phyloP scores from a whole-genome alignment of 1,284 basidiomycete species.

The Inonotus obliquus region DNA sequence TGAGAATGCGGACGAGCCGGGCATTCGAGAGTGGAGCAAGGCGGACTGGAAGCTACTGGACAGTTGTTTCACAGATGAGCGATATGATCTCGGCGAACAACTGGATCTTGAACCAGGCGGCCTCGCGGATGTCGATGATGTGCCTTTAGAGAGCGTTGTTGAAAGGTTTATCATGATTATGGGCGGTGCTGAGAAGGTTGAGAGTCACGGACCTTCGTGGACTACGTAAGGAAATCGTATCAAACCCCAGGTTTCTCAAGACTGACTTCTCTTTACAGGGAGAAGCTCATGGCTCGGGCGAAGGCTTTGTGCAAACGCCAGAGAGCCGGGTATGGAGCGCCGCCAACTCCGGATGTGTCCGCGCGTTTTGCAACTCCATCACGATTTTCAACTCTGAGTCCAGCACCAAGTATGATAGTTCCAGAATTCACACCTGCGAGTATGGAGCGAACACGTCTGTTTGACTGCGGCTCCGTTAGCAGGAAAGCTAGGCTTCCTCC shows the following conservation, averaged over 20 bases:
- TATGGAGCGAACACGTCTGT: constrained; percentile 24
- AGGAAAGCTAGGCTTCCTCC: constrained; percentile 8
- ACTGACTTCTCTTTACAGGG: constrained; percentile 33
- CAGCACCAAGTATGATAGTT: constrained; percentile 27
- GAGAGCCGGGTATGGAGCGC: constrained; percentile 48
- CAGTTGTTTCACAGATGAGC: constrained; percentile 69
- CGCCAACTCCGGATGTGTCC: constrained; percentile 39
- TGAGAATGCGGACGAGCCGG: constrained; percentile 10
- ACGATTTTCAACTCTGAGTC: constrained; percentile 16
- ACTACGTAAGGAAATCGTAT: constrained; percentile 37
- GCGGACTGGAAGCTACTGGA: constrained; percentile 72
- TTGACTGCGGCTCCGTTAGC: constrained; percentile 22
- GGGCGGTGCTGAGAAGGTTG: constrained; percentile 38
- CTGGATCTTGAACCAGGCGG: constrained; percentile 28
- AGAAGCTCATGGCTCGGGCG: constrained; percentile 47
- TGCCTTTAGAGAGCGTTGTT: constrained; percentile 51
- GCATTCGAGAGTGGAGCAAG: constrained; percentile 52
- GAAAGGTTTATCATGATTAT: constrained; percentile 45
- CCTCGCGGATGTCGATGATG: constrained; percentile 44
- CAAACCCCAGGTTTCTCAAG: constrained; percentile 10
- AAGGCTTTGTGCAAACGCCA: constrained; percentile 61
- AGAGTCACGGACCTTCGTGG: constrained; percentile 44
- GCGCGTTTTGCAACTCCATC: constrained; percentile 30
- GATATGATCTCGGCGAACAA: constrained; percentile 40
- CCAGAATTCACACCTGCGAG: constrained; percentile 45